Conservation (phyloP, 441 rosid species). For the Jatropha multifida region DNA sequence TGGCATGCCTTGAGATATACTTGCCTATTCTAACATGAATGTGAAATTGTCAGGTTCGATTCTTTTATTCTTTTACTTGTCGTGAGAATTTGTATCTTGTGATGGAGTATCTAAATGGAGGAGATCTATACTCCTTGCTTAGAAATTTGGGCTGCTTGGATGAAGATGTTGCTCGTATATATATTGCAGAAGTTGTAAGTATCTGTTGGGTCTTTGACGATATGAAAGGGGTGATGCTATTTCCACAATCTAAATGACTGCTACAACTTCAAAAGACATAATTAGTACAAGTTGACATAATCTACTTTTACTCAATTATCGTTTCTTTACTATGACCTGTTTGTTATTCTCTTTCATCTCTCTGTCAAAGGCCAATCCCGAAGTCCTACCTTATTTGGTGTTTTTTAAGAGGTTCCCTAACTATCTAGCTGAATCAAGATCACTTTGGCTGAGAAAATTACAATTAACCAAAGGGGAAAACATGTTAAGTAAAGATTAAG, state of each 20-base stretch:
- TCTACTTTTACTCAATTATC: background rate
- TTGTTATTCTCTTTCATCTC: background rate
- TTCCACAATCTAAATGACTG: background rate
- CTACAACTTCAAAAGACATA: background rate
- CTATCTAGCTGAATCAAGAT: background rate
- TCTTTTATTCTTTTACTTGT: conserved; percentile 98
- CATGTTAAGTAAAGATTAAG: background rate
- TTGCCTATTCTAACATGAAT: conserved; percentile 33
- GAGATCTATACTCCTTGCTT: conserved; percentile 91
- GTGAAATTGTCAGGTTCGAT: conserved; percentile 76
- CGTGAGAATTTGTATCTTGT: conserved; percentile 98
- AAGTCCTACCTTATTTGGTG: background rate
- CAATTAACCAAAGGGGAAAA: background rate
- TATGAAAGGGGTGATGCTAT: background rate
- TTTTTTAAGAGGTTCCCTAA: background rate
- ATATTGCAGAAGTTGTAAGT: conserved; percentile 98
- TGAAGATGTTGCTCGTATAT: conserved; percentile 96
- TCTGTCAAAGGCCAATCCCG: background rate
- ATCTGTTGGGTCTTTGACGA: conserved; percentile 15
- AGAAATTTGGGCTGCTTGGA: conserved; percentile 97
- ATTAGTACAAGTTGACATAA: background rate
- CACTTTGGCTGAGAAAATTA: background rate
- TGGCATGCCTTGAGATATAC: conserved; percentile 19
- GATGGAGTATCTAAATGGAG: conserved; percentile 99
- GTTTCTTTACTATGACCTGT: background rate